Evolutionary conservation across 164 flowering plant genomes (phyloP).

Genomic region (Euptelea pleiosperma): DNA sequence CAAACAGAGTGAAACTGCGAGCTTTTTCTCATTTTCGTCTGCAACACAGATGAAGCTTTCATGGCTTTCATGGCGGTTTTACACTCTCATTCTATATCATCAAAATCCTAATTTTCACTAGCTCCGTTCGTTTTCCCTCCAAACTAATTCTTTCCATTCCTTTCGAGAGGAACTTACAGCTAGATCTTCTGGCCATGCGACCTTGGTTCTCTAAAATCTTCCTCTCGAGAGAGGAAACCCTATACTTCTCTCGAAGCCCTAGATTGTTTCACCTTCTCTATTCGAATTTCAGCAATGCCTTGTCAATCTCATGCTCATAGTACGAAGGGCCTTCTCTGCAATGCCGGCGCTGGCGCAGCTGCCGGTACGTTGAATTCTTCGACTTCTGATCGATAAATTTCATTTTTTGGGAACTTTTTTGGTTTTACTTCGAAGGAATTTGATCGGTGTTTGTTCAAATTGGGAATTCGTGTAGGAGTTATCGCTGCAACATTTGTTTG

Average conservation of each 20-base stretch:
- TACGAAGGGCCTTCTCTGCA: slow-evolving; percentile 61
- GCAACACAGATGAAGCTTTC: background rate
- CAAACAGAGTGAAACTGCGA: slow-evolving; percentile 5
- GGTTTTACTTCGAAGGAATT: background rate
- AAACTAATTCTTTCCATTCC: too few species aligned
- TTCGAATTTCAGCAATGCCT: slow-evolving; percentile 32
- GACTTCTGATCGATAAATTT: background rate
- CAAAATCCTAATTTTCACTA: slow-evolving; percentile 3
- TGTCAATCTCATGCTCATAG: slow-evolving; percentile 47
- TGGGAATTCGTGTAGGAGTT: slow-evolving; percentile 48
- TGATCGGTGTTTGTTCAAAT: slow-evolving; percentile 1
- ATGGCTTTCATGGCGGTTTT: slow-evolving; percentile 11
- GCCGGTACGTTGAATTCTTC: slow-evolving; percentile 53
- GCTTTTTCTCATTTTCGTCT: slow-evolving; percentile 1
- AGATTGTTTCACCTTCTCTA: slow-evolving; percentile 4
- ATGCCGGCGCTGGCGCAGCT: slow-evolving; percentile 95
- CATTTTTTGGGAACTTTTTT: background rate
- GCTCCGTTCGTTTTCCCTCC: background rate
- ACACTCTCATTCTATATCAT: background rate
- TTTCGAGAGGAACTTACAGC: slow-evolving; percentile 10
- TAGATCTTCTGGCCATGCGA: slow-evolving; percentile 69
- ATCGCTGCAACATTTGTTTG: slow-evolving; percentile 97
- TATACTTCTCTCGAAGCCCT: slow-evolving; percentile 5
- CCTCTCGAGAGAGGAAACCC: slow-evolving; percentile 72
- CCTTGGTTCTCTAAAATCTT: slow-evolving; percentile 45